Percentiles rank a stretch among this genome's conserved stretches.
Conservation (phyloP, 768 basidiomycete species). For the Dioszegia aurantiaca region DNA sequence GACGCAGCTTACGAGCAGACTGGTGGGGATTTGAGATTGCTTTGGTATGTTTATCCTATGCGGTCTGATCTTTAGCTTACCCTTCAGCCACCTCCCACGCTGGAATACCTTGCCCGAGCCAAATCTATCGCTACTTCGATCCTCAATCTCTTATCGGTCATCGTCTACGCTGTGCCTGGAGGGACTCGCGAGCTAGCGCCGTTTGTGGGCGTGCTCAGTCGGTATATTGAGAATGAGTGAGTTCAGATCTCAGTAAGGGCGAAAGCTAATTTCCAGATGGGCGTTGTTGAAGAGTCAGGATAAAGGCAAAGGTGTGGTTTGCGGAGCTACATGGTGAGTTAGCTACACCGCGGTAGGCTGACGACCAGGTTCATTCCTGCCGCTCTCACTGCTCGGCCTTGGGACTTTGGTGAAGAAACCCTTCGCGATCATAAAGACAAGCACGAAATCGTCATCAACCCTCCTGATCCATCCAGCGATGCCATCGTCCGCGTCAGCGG, state of each 20-base stretch:
- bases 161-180: constrained; percentile 32
- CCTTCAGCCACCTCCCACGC: constrained; percentile 24
- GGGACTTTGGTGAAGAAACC: constrained; percentile 27
- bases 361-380: constrained; percentile 30
- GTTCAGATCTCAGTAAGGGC: neutral
- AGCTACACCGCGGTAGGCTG: neutral
- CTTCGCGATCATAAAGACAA: neutral
- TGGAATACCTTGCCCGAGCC: constrained; percentile 22
- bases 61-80: neutral
- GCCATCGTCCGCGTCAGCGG: constrained; percentile 2
- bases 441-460: constrained; percentile 5
- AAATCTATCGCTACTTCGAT: constrained; percentile 25
- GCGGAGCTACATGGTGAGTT: constrained; percentile 31
- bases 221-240: constrained; percentile 32
- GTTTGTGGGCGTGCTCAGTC: constrained; percentile 27
- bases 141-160: constrained; percentile 25
- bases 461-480: neutral
- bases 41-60: constrained; percentile 10
- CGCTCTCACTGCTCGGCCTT: constrained; percentile 28
- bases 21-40: constrained; percentile 38
- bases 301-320: constrained; percentile 25
- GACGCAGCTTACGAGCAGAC: constrained; percentile 17
- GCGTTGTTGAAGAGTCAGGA: constrained; percentile 21
- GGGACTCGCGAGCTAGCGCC: constrained; percentile 30
- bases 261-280: constrained; percentile 15